Conservation (phyloP, 73 alveolate genomes). For the Stentor coeruleus region DNA sequence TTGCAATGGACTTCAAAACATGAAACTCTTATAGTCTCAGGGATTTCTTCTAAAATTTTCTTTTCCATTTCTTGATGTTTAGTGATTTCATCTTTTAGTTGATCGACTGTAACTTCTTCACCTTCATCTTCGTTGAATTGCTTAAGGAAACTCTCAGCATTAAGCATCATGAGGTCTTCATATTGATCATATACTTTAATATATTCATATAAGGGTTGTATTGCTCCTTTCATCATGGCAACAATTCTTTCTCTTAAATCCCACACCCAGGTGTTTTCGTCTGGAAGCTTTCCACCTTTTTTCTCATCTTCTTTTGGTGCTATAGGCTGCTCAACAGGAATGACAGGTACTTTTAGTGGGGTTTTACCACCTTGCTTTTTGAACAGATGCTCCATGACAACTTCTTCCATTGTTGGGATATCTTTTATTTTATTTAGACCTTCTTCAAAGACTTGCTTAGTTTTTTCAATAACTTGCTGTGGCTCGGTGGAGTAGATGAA, state of each 20-base stretch:
- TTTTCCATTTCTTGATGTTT: conserved; percentile 81
- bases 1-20: conserved; percentile 92
- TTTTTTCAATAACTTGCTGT: conserved; percentile 73
- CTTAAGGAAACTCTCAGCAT: conserved; percentile 85
- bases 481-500: conserved; percentile 83
- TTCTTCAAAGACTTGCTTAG: conserved; percentile 86
- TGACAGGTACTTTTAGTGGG: conserved; percentile 79
- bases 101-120: conserved; percentile 77
- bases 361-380: conserved; percentile 92
- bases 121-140: conserved; percentile 76
- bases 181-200: conserved; percentile 78
- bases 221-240: conserved; percentile 75
- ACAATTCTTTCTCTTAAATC: conserved; percentile 74
- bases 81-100: conserved; percentile 81
- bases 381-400: conserved; percentile 82
- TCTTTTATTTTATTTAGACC: conserved; percentile 88
- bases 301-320: conserved; percentile 82
- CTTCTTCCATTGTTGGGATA: conserved; percentile 94
- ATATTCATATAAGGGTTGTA: conserved; percentile 89
- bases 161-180: conserved; percentile 80
- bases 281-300: conserved; percentile 70
- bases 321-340: conserved; percentile 85
- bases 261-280: conserved; percentile 98
- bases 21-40: conserved; percentile 87
- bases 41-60: conserved; percentile 75